Evolutionary conservation across 805 yeast species (phyloP), one percentile per base, ranked within the genome.

Genomic region (Pichia thaimueangensis): DNA sequence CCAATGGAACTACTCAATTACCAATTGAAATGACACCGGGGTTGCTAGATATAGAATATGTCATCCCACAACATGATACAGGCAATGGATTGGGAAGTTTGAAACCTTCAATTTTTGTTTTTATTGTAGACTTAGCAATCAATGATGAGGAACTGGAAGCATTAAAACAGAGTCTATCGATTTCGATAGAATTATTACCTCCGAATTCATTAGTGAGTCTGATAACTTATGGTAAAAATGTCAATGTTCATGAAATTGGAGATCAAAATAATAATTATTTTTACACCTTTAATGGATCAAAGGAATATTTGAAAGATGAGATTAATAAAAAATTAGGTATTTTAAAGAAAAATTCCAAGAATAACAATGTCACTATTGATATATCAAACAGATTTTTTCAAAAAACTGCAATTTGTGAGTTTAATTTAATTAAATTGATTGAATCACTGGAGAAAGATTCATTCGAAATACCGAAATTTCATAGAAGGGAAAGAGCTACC

Each of bases 211-310:
- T 76, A 29, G 73, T 81, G 30, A 83, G 82, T 1, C 60, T 80
- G 20, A 65, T 80, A 37, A 67, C 80, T 1, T 80, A 59, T 60
- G 86, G 86, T 5, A 76, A 76, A 43, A 67, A 77, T 53, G 80
- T 80, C 21, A 71, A 68, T 49, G 64, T 80, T 20, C 79, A 77
- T 53, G 82, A 80, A 50, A 56, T 78, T 17, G 60, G 65, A 3
- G 52, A 64, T 30, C 61, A 58, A 21, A 68, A 59, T 31, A 46
- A 58, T 2, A 53, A 61, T 16, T 62, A 65, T 19, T 56, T 63
- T 20, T 68, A 62, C 47, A 59, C 69, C 9, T 80, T 80, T 61
- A 79, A 78, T 54, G 87, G 87, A 19, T 51, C 59, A 3, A 78
- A 76, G 51, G 63, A 62, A 10, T 77, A 80, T 50, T 59, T 71